Conservation (phyloP, 768 basidiomycete species). For the Boletus sp. region DNA sequence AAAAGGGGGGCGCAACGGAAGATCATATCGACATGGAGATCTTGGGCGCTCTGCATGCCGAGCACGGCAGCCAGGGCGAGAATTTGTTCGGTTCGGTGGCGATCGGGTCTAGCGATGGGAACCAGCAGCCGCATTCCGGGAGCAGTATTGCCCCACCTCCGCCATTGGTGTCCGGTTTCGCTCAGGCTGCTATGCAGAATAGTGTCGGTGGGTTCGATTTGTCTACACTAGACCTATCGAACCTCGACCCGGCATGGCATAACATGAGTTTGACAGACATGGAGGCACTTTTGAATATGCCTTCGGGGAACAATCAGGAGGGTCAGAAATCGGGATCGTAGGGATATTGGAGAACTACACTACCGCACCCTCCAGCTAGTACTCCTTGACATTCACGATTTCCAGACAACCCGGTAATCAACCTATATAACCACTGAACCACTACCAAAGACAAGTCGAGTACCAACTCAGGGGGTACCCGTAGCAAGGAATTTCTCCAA, state of each 20-base stretch:
- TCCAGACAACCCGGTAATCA: slow-evolving; percentile 1
- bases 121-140: slow-evolving; percentile 12
- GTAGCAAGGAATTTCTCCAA: slow-evolving; percentile 52
- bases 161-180: slow-evolving; percentile 44
- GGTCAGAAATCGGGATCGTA: slow-evolving; percentile 23
- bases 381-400: neutral
- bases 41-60: slow-evolving; percentile 34
- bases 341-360: neutral
- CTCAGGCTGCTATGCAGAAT: slow-evolving; percentile 17
- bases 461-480: slow-evolving; percentile 5
- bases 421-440: neutral
- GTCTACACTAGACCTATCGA: slow-evolving; percentile 43
- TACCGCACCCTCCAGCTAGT: neutral
- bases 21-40: slow-evolving; percentile 33
- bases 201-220: slow-evolving; percentile 45
- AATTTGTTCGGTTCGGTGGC: slow-evolving; percentile 28
- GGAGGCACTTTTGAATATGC: slow-evolving; percentile 52
- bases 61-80: slow-evolving; percentile 12
- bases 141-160: slow-evolving; percentile 35
- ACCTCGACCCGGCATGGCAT: slow-evolving; percentile 39
- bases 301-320: slow-evolving; percentile 25
- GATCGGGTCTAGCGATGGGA: slow-evolving; percentile 20
- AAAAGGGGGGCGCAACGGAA: slow-evolving; percentile 14
- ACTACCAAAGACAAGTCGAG: neutral
- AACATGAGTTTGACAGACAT: slow-evolving; percentile 52